These are phyloP conservation scores for Pseudopyrenochaeta lycopersici DNA, from an alignment of 2,329 filamentous ascomycete species.

Conservation along the genomic window DNA sequence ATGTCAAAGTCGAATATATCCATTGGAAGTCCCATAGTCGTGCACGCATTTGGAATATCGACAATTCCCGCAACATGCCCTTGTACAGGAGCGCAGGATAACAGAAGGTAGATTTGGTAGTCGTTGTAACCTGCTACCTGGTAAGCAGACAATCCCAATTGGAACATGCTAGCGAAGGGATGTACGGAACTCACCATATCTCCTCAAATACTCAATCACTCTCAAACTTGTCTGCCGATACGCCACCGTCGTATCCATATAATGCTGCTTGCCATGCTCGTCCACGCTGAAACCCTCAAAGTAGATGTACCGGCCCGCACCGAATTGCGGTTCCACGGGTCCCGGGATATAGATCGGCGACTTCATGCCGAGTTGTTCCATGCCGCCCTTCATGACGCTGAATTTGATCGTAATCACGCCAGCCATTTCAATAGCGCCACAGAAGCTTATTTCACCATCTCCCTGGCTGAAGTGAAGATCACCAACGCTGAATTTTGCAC, in stretches of 20 bases:
- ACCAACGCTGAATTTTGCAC: slow-evolving; percentile 89
- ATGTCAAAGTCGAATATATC: slow-evolving; percentile 98
- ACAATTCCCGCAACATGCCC: slow-evolving; percentile 90
- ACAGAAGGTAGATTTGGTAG: slow-evolving; percentile 85
- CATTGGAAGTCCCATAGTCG: slow-evolving; percentile 86
- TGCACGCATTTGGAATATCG: slow-evolving; percentile 89
- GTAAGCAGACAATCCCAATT: neutral
- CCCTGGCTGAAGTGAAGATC: slow-evolving; percentile 89
- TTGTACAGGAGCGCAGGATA: slow-evolving; percentile 87
- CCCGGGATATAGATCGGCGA: slow-evolving; percentile 86
- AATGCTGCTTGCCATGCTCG: slow-evolving; percentile 87
- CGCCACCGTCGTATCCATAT: slow-evolving; percentile 84
- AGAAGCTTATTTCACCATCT: slow-evolving; percentile 86
- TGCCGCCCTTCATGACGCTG: slow-evolving; percentile 82
- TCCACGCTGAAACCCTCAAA: slow-evolving; percentile 94
- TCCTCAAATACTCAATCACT: slow-evolving; percentile 79
- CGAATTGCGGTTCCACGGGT: slow-evolving; percentile 87
- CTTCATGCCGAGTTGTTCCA: slow-evolving; percentile 78
- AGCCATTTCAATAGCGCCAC: slow-evolving; percentile 87
- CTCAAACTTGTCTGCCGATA: slow-evolving; percentile 83
- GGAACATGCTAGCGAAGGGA: neutral
- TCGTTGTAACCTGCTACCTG: slow-evolving; percentile 60
- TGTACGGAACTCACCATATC: slow-evolving; percentile 65
- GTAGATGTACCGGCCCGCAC: slow-evolving; percentile 80
- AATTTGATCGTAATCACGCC: slow-evolving; percentile 92